Evolutionary conservation across 176 grass and related monocot species (phyloP).

Genomic region (barley (Hordeum vulgare)): MorexV3_pseudomolecules_assembly NC_058522.1:381699101-381699600

Average conservation of each 20-base stretch:
- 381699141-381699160: neutral
- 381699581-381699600: constrained; percentile 98
- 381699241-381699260: neutral
- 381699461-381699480: constrained; percentile 25
- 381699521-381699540: constrained; percentile 94
- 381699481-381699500: constrained; percentile 21
- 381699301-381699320: constrained; percentile 33
- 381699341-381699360: constrained; percentile 42
- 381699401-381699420: neutral
- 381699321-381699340: constrained; percentile 24
- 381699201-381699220: constrained; percentile 32
- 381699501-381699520: constrained; percentile 51
- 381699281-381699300: constrained; percentile 30
- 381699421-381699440: constrained; percentile 29
- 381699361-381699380: constrained; percentile 29
- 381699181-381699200: constrained; percentile 2
- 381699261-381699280: neutral
- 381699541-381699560: constrained; percentile 86
- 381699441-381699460: constrained; percentile 55
- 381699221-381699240: constrained; percentile 2
- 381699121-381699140: neutral
- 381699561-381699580: constrained; percentile 97
- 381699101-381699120: neutral
- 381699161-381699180: neutral
- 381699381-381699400: neutral